Evolutionary conservation across 2,329 filamentous ascomycete genomes (phyloP).

Genomic region (Claviceps cyperi): DNA sequence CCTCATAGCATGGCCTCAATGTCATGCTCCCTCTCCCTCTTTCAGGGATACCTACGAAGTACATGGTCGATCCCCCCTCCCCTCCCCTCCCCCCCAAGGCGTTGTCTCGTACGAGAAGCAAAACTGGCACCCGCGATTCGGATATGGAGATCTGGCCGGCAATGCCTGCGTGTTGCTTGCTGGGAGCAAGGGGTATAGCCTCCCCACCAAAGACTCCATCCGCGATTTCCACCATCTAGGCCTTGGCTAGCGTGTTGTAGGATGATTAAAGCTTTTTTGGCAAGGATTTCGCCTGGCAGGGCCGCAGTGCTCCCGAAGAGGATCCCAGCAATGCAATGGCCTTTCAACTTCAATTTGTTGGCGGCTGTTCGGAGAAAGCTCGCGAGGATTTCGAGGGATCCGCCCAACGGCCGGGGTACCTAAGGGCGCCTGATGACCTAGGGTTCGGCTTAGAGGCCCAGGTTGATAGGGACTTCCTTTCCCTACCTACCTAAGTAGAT

Average conservation of each 20-base stretch:
- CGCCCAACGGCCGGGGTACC: neutral
- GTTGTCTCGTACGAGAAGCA: slow-evolving; percentile 4
- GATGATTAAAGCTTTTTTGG: neutral
- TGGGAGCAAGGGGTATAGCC: too few relatives aligned
- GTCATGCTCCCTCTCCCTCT: neutral
- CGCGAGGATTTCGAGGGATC: neutral
- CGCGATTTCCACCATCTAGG: neutral
- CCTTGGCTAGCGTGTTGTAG: neutral
- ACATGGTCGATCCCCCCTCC: neutral
- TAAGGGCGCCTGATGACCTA: neutral
- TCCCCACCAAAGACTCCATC: too few relatives aligned
- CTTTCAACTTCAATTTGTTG: neutral
- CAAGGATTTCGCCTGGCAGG: slow-evolving; percentile 4
- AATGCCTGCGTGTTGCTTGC: neutral
- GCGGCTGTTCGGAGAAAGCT: neutral
- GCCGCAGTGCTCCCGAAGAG: slow-evolving; percentile 9
- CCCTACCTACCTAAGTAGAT: too few relatives aligned
- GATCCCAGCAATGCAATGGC: slow-evolving; percentile 3
- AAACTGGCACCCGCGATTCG: slow-evolving; percentile 2
- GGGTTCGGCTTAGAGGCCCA: neutral
- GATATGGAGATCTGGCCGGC: slow-evolving; percentile 1
- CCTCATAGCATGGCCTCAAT: neutral
- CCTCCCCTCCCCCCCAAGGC: neutral
- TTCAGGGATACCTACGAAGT: neutral
- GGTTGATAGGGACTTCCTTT: neutral